Percentiles rank a stretch among this genome's conserved stretches.
phyloP scores from a whole-genome alignment of 176 grass and related monocot species.

The Alloteropsis semialata region DNA sequence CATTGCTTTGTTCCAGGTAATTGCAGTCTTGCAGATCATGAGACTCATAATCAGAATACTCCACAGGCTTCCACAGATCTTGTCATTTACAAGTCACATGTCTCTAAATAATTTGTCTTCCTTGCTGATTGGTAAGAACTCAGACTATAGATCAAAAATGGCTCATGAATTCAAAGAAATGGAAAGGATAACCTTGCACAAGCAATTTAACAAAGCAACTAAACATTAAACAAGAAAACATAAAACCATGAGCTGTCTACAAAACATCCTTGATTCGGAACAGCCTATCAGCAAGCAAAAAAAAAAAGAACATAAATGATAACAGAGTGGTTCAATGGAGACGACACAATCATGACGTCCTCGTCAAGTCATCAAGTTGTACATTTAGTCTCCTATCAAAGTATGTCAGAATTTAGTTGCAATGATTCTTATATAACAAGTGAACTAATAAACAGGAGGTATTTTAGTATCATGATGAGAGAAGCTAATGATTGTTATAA shows the following conservation, averaged over 20 bases:
- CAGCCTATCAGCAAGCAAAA: not conserved
- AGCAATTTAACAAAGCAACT: not conserved
- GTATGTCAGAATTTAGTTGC: not conserved
- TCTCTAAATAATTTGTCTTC: not conserved
- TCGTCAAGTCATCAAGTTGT: not conserved
- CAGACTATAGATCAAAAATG: not conserved
- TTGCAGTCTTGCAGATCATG: not conserved
- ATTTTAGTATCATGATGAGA: not conserved
- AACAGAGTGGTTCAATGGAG: not conserved
- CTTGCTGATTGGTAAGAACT: not conserved
- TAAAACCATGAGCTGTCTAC: not conserved
- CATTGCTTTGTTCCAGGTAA: not conserved
- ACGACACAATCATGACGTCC: not conserved
- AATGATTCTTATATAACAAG: not conserved
- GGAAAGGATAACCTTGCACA: not conserved
- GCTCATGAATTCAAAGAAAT: not conserved
- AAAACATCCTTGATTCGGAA: not conserved
- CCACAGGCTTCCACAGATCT: not conserved
- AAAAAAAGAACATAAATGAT: not conserved
- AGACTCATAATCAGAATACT: not conserved
- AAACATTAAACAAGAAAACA: not conserved
- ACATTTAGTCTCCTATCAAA: conserved; percentile 1
- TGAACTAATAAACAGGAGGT: not conserved
- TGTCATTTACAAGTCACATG: not conserved
- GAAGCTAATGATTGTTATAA: not conserved